phyloP scores from a whole-genome alignment of 148 eudicot genomes.

The Suaeda aralocaspica region DNA sequence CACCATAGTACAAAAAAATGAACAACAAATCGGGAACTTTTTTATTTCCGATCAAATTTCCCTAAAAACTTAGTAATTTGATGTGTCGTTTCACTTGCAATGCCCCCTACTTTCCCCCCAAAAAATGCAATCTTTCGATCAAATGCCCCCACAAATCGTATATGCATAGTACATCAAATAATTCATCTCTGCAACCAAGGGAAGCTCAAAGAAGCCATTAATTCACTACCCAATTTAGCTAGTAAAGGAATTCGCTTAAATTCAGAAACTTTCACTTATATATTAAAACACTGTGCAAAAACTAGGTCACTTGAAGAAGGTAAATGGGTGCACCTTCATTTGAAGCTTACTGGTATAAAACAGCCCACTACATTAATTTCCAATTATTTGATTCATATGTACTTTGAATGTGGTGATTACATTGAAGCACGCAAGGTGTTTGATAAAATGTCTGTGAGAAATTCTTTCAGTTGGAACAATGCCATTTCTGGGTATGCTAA shows the following conservation, averaged over 20 bases:
- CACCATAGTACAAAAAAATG: too few species aligned
- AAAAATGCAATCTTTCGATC: conserved; percentile 18
- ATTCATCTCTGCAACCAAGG: conserved; percentile 51
- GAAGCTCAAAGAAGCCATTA: conserved; percentile 48
- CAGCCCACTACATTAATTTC: conserved; percentile 50
- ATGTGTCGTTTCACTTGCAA: conserved; percentile 51
- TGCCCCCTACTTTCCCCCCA: conserved; percentile 40
- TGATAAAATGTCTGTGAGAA: conserved; percentile 65
- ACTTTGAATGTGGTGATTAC: conserved; percentile 53
- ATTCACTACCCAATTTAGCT: conserved; percentile 32
- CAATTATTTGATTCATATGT: conserved; percentile 62
- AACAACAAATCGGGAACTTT: background rate
- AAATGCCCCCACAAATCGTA: conserved; percentile 16
- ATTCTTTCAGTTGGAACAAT: conserved; percentile 73
- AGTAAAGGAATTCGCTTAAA: conserved; percentile 52
- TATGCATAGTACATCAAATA: conserved; percentile 44
- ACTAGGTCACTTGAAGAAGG: conserved; percentile 52
- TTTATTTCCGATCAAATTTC: conserved; percentile 11
- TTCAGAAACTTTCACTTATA: conserved; percentile 37
- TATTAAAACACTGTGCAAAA: conserved; percentile 50
- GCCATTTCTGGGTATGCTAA: conserved; percentile 83
- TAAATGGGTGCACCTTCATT: conserved; percentile 69
- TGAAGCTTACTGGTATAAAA: conserved; percentile 56
- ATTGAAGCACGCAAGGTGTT: conserved; percentile 61
- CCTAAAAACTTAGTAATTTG: conserved; percentile 12